Evolutionary conservation across 2,329 filamentous ascomycete species (phyloP).

Genomic region (Fusarium concolor): DNA sequence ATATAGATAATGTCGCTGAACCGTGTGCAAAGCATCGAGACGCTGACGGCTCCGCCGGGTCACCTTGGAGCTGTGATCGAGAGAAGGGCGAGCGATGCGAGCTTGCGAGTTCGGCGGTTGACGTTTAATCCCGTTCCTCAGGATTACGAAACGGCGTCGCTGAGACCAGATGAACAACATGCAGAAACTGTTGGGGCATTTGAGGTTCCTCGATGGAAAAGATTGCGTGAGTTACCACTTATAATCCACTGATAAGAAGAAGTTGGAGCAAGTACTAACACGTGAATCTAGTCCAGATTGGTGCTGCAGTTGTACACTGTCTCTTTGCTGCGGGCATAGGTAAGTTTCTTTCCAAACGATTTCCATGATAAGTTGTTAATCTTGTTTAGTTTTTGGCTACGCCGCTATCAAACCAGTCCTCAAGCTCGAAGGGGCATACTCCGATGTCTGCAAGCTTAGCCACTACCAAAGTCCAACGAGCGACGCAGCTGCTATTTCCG

Average conservation of each 20-base stretch:
- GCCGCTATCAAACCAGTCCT: slow-evolving; percentile 86
- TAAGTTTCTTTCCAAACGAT: neutral
- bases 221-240: slow-evolving; percentile 56
- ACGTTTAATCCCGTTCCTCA: slow-evolving; percentile 67
- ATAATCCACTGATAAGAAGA: neutral
- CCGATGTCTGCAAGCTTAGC: slow-evolving; percentile 64
- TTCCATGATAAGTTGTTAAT: neutral
- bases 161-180: slow-evolving; percentile 52
- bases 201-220: slow-evolving; percentile 66
- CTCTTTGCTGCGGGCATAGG: slow-evolving; percentile 78
- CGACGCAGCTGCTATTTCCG: slow-evolving; percentile 28
- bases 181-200: slow-evolving; percentile 64
- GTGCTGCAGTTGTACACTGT: slow-evolving; percentile 58
- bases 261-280: slow-evolving; percentile 11
- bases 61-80: slow-evolving; percentile 47
- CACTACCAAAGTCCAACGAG: slow-evolving; percentile 16
- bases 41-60: slow-evolving; percentile 51
- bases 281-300: slow-evolving; percentile 45
- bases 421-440: slow-evolving; percentile 78
- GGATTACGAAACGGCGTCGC: slow-evolving; percentile 59
- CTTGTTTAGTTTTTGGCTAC: slow-evolving; percentile 76
- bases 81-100: slow-evolving; percentile 59
- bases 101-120: slow-evolving; percentile 60
- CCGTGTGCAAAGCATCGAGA: slow-evolving; percentile 65
- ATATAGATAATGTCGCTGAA: slow-evolving; percentile 61